These are phyloP conservation scores for Fusarium sp. DNA, from an alignment of 2,329 filamentous ascomycete genomes.

Conservation along the genomic window DNA sequence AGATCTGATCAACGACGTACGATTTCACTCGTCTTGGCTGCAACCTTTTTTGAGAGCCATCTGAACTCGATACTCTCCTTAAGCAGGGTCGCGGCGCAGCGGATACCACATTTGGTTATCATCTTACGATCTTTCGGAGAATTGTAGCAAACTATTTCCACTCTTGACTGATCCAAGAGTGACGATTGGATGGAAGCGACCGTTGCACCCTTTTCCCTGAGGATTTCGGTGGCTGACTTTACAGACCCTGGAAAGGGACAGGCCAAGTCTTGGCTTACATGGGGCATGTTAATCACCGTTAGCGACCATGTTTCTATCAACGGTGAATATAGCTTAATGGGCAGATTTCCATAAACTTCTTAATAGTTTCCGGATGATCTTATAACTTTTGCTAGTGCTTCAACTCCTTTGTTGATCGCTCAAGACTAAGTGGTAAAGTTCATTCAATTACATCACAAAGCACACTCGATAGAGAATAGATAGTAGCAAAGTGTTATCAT, in stretches of 20 bases:
- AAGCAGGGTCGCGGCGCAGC: conserved; percentile 17
- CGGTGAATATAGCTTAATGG: not conserved
- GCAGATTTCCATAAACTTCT: not conserved
- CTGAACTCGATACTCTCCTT: not conserved
- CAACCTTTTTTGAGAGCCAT: not conserved
- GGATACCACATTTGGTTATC: not conserved
- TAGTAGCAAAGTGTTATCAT: conserved; percentile 33
- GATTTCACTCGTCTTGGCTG: not conserved
- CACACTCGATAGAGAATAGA: not conserved
- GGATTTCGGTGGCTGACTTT: conserved; percentile 6
- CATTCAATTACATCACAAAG: not conserved
- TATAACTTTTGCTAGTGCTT: not conserved
- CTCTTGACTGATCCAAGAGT: not conserved
- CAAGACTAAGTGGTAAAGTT: no score
- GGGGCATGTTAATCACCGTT: not conserved
- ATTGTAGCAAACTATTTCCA: conserved; percentile 9
- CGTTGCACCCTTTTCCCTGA: conserved; percentile 15
- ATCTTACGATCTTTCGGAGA: conserved; percentile 16
- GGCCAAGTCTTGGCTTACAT: conserved; percentile 20
- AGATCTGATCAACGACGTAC: not conserved
- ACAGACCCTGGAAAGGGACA: conserved; percentile 22
- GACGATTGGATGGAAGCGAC: conserved; percentile 8
- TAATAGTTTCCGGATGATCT: not conserved
- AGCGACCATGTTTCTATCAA: not conserved
- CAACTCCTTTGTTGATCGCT: not conserved